Conservation (phyloP, 306 rosid species). For the Alnus rubra region DNA sequence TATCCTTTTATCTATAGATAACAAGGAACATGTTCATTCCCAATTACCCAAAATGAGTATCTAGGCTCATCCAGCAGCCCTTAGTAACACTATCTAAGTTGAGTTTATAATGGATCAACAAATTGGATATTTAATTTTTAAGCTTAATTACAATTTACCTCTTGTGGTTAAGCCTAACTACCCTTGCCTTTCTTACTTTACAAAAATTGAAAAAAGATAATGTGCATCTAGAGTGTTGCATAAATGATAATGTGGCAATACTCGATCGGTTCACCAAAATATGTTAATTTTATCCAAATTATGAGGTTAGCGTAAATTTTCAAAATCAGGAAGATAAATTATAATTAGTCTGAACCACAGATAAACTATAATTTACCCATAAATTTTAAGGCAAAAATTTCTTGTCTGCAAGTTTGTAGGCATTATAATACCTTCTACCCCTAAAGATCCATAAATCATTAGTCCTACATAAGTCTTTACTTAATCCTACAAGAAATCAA, state of each 20-base stretch:
- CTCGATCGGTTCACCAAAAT: neutral
- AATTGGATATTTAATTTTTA: neutral
- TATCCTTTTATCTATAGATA: too few relatives aligned
- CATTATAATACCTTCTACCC: too few relatives aligned
- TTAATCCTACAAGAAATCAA: neutral
- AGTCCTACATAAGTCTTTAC: neutral
- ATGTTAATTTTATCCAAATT: neutral
- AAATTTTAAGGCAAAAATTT: too few relatives aligned
- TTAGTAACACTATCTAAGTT: too few relatives aligned
- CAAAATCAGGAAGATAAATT: neutral
- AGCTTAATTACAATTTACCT: neutral
- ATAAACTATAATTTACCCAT: too few relatives aligned
- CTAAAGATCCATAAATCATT: neutral
- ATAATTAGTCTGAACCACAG: too few relatives aligned
- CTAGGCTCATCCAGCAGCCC: too few relatives aligned
- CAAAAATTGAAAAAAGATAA: neutral
- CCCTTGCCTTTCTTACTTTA: neutral
- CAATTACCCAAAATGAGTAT: too few relatives aligned
- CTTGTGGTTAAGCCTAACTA: neutral
- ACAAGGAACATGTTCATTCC: too few relatives aligned
- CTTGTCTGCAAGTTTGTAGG: too few relatives aligned
- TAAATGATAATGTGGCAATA: neutral
- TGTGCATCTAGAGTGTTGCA: neutral
- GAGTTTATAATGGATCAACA: neutral
- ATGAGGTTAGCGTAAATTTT: too few relatives aligned